These are phyloP conservation scores for Immersiporthe knoxdaviesiana DNA, from an alignment of 2,329 filamentous ascomycete genomes.

Conservation along the genomic window DNA sequence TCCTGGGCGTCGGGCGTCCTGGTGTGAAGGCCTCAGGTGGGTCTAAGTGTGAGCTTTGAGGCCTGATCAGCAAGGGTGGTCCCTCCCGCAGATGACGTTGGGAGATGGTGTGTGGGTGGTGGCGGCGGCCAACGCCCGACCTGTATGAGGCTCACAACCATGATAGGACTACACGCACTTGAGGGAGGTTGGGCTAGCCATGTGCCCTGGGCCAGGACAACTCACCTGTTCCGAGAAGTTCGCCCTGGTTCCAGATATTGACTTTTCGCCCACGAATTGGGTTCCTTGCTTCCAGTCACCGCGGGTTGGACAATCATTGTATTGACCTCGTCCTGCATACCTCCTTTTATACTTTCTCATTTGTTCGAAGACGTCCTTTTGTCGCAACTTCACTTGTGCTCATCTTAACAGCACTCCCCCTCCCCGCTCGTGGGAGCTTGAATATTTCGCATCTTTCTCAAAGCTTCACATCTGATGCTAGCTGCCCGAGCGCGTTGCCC, in stretches of 20 bases:
- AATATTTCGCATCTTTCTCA: neutral
- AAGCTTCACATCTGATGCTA: neutral
- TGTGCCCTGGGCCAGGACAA: neutral
- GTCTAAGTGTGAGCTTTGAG: slow-evolving; percentile 16
- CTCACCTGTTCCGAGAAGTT: slow-evolving; percentile 8
- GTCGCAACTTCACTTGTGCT: neutral
- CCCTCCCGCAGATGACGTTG: slow-evolving; percentile 6
- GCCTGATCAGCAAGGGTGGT: slow-evolving; percentile 29
- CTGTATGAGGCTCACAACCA: slow-evolving; percentile 9
- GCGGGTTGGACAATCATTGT: neutral
- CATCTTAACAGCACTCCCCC: neutral
- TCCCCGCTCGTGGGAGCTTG: neutral
- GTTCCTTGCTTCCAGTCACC: slow-evolving; percentile 8
- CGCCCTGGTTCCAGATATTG: slow-evolving; percentile 5
- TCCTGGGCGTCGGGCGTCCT: slow-evolving; percentile 10
- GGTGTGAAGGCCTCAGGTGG: slow-evolving; percentile 14
- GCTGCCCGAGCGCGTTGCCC: slow-evolving; percentile 1
- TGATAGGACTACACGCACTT: too few species aligned
- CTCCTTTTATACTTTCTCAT: neutral
- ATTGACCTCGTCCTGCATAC: neutral
- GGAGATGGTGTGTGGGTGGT: neutral
- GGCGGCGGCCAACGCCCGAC: slow-evolving; percentile 4
- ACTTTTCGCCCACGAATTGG: slow-evolving; percentile 19
- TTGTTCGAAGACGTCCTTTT: neutral
- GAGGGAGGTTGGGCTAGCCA: neutral